These are phyloP conservation scores for Suillus occidentalis DNA, from an alignment of 768 basidiomycete genomes.

Conservation along the genomic window DNA sequence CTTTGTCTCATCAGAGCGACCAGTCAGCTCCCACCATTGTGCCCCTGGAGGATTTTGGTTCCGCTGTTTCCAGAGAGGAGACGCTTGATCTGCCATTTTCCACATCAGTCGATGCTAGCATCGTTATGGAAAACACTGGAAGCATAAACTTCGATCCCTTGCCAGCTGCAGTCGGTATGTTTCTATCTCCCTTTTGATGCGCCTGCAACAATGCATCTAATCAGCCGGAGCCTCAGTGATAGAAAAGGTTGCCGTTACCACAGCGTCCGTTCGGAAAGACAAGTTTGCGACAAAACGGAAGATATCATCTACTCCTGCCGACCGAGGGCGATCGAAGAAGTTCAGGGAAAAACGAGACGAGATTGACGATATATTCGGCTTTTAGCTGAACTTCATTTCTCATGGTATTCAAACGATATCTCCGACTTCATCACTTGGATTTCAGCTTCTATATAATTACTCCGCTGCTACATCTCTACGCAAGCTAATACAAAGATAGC, in stretches of 20 bases:
- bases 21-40: not conserved
- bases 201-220: not conserved
- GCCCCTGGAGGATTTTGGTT: conserved; percentile 18
- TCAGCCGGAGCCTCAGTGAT: not conserved
- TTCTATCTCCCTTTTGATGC: not conserved
- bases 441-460: not conserved
- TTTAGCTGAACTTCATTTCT: conserved; percentile 15
- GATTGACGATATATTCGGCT: conserved; percentile 70
- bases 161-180: not conserved
- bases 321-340: conserved; percentile 25
- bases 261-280: not conserved
- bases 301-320: not conserved
- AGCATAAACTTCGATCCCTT: not conserved
- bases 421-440: not conserved
- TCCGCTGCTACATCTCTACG: not conserved
- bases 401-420: not conserved
- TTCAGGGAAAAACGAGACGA: conserved; percentile 49
- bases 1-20: not conserved
- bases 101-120: not conserved
- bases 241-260: not conserved
- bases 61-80: conserved; percentile 10
- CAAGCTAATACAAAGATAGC: not conserved
- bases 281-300: not conserved
- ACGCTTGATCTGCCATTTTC: not conserved
- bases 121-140: not conserved